A percentile compares a stretch with the other conserved stretches of the same genome.
Evolutionary conservation across 2,329 filamentous ascomycete genomes (phyloP).

Genomic region (Simplicillium sp.): DNA sequence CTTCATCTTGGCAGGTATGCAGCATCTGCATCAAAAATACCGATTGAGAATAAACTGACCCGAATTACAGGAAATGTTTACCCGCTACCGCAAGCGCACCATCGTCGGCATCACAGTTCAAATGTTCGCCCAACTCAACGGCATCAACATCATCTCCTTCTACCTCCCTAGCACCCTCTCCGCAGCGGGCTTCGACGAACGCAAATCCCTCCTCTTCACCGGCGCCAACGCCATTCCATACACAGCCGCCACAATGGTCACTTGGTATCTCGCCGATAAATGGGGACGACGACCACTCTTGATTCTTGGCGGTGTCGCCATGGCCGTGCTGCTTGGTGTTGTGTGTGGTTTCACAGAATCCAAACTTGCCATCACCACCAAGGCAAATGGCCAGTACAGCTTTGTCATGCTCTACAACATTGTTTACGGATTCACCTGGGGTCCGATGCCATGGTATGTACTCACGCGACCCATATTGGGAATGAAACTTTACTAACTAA

Average conservation of each 20-base stretch:
- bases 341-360: conserved; percentile 28
- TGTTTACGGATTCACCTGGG: conserved; percentile 18
- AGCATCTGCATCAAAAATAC: too few species aligned
- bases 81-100: conserved; percentile 28
- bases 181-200: conserved; percentile 23
- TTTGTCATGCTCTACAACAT: conserved; percentile 25
- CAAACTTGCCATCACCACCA: conserved; percentile 14
- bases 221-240: conserved; percentile 28
- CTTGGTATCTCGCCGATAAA: conserved; percentile 27
- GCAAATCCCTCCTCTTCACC: conserved; percentile 27
- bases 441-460: conserved; percentile 19
- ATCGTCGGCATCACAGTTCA: conserved; percentile 28
- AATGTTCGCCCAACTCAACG: conserved; percentile 29
- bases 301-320: conserved; percentile 13
- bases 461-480: too few species aligned
- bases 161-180: conserved; percentile 26
- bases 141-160: conserved; percentile 31
- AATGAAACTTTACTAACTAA: too few species aligned
- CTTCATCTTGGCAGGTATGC: not conserved
- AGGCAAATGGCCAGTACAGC: conserved; percentile 25
- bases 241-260: conserved; percentile 25
- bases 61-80: conserved; percentile 35
- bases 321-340: conserved; percentile 13
- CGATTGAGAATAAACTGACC: too few species aligned
- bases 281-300: conserved; percentile 29